A percentile compares a stretch with the other conserved stretches of the same genome.
Conservation (phyloP, 306 rosid genomes). For the Alnus rubra region DNA sequence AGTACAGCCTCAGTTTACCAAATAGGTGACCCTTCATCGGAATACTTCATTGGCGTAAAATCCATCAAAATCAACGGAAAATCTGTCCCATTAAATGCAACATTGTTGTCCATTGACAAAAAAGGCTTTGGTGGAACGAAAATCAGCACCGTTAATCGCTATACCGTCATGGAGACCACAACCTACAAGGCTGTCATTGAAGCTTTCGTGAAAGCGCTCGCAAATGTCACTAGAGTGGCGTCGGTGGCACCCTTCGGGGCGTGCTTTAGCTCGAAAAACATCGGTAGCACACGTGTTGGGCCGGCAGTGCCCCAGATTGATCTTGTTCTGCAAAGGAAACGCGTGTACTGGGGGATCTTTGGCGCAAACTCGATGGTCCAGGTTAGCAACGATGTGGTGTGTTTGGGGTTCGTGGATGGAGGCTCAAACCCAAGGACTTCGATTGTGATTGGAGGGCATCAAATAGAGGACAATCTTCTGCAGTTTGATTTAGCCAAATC, state of each 20-base stretch:
- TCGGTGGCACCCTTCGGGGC: slow-evolving; percentile 55
- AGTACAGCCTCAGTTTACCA: slow-evolving; percentile 24
- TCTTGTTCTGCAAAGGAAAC: slow-evolving; percentile 49
- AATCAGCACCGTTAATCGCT: slow-evolving; percentile 58
- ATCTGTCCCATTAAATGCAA: slow-evolving; percentile 33
- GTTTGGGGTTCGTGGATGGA: slow-evolving; percentile 62
- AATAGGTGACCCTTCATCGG: slow-evolving; percentile 43
- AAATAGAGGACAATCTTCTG: slow-evolving; percentile 54
- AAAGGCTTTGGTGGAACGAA: slow-evolving; percentile 69
- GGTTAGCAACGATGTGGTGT: slow-evolving; percentile 35
- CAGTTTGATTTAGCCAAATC: slow-evolving; percentile 52
- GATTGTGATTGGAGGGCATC: slow-evolving; percentile 59
- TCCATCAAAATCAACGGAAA: slow-evolving; percentile 42
- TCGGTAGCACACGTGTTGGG: slow-evolving; percentile 36
- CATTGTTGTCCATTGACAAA: slow-evolving; percentile 39
- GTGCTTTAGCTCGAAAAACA: slow-evolving; percentile 34
- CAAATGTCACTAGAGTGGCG: slow-evolving; percentile 26
- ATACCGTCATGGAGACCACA: slow-evolving; percentile 49
- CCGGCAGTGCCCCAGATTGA: slow-evolving; percentile 46
- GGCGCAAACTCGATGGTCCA: slow-evolving; percentile 65
- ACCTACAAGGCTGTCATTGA: slow-evolving; percentile 44
- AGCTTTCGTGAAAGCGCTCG: slow-evolving; percentile 35
- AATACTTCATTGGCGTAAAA: slow-evolving; percentile 59
- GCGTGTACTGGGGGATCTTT: slow-evolving; percentile 45
- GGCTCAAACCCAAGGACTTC: slow-evolving; percentile 46